Percentiles rank a stretch among this genome's conserved stretches.
Evolutionary conservation across 2,329 filamentous ascomycete genomes (phyloP).

Genomic region (Neocatenulostroma microsporum): DNA sequence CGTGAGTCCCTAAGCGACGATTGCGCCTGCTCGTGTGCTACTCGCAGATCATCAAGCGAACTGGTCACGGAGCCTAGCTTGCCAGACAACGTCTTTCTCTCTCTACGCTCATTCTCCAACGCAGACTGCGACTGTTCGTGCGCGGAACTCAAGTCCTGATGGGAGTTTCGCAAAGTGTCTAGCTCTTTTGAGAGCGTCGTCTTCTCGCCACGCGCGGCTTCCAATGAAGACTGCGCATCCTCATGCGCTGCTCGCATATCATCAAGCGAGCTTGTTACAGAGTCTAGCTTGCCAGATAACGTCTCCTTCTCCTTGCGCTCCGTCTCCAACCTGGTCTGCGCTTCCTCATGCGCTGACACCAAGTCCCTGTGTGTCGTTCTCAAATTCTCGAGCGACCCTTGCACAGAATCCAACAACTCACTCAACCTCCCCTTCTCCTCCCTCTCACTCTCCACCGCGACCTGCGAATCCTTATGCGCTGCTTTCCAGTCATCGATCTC

Average conservation of each 20-base stretch:
- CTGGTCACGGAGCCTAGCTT: background rate
- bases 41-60: no score
- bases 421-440: slow-evolving; percentile 9
- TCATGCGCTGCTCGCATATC: slow-evolving; percentile 4
- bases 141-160: no score
- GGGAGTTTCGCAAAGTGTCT: no score
- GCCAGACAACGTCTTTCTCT: slow-evolving; percentile 6
- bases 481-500: slow-evolving; percentile 3
- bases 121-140: background rate
- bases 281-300: slow-evolving; percentile 11
- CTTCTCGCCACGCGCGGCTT: slow-evolving; percentile 7
- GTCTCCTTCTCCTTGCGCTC: slow-evolving; percentile 8
- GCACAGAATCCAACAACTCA: slow-evolving; percentile 10
- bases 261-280: slow-evolving; percentile 8
- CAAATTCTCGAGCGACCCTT: no score
- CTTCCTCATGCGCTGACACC: slow-evolving; percentile 7
- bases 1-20: no score
- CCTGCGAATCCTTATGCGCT: slow-evolving; percentile 5
- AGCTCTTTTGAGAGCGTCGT: slow-evolving; percentile 11
- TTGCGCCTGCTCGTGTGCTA: no score
- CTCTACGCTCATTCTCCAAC: background rate
- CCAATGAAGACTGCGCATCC: slow-evolving; percentile 7
- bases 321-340: slow-evolving; percentile 3
- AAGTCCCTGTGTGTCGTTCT: no score
- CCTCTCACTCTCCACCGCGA: slow-evolving; percentile 5